Base-by-base conservation (phyloP, 2,329 filamentous ascomycete species). In the Fusarium sp. region DNA sequence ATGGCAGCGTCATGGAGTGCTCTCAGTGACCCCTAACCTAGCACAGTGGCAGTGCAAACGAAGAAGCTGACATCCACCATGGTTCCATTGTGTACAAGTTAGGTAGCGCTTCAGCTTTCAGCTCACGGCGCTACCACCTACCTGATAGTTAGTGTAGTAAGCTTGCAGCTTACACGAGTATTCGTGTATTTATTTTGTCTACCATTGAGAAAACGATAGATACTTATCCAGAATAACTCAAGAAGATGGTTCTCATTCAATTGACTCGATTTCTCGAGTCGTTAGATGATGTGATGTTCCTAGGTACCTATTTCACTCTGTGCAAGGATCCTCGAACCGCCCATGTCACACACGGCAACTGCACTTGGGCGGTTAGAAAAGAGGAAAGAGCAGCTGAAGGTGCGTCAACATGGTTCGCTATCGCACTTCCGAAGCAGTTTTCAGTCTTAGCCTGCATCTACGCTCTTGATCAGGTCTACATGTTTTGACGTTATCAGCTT, bases 311-410 rank as follows among this genome's bases (percentile, higher is more conserved):
- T 27, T 27, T 18, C 32, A 52, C 24, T 51, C 34, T n/a, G 29
- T 62, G 22, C 51, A 70, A 68, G 66, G 66, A 27, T 59, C 30
- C 29, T 15, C 30, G n/a, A 38, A 29, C 52, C 40, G 24, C 50
- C 66, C 66, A 58, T 66, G 68, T 71, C 68, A 68, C 38, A 53
- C 25, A 27, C 49, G 45, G 38, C 46, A 20, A 27, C 49, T 53
- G 30, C 42, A 20, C 29, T 62, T 24, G 50, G 42, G 58, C 46
- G 46, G 56, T 71, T 71, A 46, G 68, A 22, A 11, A 34, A 15
- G 16, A 47, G 63, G 49, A 44, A 30, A 25, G 50, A 40, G 30
- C 58, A 64, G 64, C 53, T 59, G 49, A 59, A 54, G 44, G 38
- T 18, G 52, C 59, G 22, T 52, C 50, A 42, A 52, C 27, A 8